Percentiles rank a stretch among this genome's conserved stretches.
phyloP scores from a whole-genome alignment of 2,329 filamentous ascomycete species.

The Lizonia empirigonia region DNA sequence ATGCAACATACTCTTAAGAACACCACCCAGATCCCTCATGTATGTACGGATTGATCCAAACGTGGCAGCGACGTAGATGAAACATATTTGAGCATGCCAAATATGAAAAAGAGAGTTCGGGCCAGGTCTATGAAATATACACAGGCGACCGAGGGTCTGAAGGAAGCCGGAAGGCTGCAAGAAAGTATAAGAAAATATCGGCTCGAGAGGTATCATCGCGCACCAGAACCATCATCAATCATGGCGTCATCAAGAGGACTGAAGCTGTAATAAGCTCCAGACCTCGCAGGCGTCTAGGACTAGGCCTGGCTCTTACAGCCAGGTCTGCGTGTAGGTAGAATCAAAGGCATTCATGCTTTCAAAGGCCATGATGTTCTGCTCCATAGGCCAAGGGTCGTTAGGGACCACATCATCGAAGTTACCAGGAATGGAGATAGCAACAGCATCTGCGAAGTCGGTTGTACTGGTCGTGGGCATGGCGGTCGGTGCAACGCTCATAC shows the following conservation, averaged over 20 bases:
- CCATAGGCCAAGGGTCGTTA: slow-evolving; percentile 41
- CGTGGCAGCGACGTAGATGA: slow-evolving; percentile 11
- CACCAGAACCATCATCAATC: slow-evolving; percentile 48
- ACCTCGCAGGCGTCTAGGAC: slow-evolving; percentile 39
- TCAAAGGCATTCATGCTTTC: slow-evolving; percentile 34
- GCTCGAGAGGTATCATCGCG: slow-evolving; percentile 29
- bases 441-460: slow-evolving; percentile 34
- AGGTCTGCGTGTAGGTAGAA: slow-evolving; percentile 34
- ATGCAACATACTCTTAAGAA: slow-evolving; percentile 16
- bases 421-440: slow-evolving; percentile 42
- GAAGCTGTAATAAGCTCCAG: slow-evolving; percentile 17
- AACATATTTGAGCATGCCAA: slow-evolving; percentile 16
- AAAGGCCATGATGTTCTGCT: slow-evolving; percentile 35
- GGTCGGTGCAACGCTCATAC: slow-evolving; percentile 27
- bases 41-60: slow-evolving; percentile 13
- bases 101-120: slow-evolving; percentile 19
- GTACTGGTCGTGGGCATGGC: slow-evolving; percentile 31
- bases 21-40: slow-evolving; percentile 12
- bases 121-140: slow-evolving; percentile 42
- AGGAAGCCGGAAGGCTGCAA: slow-evolving; percentile 27
- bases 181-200: slow-evolving; percentile 30
- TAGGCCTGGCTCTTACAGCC: slow-evolving; percentile 38
- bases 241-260: slow-evolving; percentile 38
- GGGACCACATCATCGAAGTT: slow-evolving; percentile 36
- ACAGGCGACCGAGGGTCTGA: slow-evolving; percentile 42